These are phyloP conservation scores for Dactylellina leptospora DNA, from an alignment of 2,329 filamentous ascomycete genomes.

Conservation along the genomic window DNA sequence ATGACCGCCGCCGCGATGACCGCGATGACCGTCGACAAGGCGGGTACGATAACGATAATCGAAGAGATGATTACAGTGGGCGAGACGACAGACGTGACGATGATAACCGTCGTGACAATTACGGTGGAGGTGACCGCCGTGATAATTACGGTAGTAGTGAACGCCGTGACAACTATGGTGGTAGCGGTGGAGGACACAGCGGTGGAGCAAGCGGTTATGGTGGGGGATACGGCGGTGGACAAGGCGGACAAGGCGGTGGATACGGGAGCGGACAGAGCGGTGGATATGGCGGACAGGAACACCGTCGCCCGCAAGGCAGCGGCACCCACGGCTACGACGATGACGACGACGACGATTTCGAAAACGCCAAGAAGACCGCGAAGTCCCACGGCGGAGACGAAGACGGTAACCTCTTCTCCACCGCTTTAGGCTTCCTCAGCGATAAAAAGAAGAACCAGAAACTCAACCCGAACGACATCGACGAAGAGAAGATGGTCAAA, in stretches of 20 bases:
- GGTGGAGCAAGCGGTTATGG: constrained; percentile 1
- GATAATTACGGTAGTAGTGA: no score
- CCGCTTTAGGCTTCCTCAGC: constrained; percentile 67
- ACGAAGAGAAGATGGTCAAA: constrained; percentile 73
- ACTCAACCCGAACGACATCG: constrained; percentile 65
- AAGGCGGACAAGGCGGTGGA: constrained; percentile 1
- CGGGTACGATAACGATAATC: constrained; percentile 11
- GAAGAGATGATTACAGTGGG: constrained; percentile 21
- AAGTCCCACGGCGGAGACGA: constrained; percentile 61
- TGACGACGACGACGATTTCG: constrained; percentile 61
- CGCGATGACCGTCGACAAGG: constrained; percentile 15
- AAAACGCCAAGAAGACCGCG: constrained; percentile 67
- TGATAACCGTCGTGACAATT: constrained; percentile 7
- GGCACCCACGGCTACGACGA: constrained; percentile 57
- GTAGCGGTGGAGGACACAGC: constrained; percentile 5
- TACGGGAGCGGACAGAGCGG: constrained; percentile 32
- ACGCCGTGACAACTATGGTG: constrained; percentile 18
- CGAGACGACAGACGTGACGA: constrained; percentile 12
- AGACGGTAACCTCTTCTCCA: constrained; percentile 65
- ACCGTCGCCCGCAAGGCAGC: constrained; percentile 31
- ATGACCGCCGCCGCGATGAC: constrained; percentile 15
- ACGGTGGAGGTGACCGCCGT: background rate
- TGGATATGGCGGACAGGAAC: constrained; percentile 55
- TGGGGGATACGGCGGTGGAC: constrained; percentile 1
- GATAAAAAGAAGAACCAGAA: constrained; percentile 64